Conservation (phyloP, 108 stramenopile species). For the Epithemia pelagica region DNA sequence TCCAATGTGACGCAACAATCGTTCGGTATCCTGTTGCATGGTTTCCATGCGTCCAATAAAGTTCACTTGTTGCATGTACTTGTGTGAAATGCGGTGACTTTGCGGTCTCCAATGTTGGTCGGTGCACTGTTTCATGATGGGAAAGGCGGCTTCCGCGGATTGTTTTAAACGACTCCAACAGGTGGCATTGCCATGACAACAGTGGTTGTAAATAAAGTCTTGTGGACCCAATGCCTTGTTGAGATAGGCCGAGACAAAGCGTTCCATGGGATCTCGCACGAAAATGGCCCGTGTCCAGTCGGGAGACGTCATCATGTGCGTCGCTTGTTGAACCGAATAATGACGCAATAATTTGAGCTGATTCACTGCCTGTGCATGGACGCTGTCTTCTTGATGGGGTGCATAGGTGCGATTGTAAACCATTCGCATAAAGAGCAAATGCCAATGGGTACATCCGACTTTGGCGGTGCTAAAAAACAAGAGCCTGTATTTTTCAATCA, state of each 20-base stretch:
- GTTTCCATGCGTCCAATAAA: conserved; percentile 35
- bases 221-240: conserved; percentile 39
- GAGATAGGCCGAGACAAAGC: conserved; percentile 51
- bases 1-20: conserved; percentile 22
- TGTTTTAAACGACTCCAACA: not conserved
- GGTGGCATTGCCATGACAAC: conserved; percentile 16
- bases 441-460: conserved; percentile 38
- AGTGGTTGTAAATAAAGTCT: conserved; percentile 14
- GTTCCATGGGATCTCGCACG: conserved; percentile 58
- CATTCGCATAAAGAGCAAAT: conserved; percentile 45
- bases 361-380: no score
- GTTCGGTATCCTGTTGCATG: conserved; percentile 24
- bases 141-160: conserved; percentile 9
- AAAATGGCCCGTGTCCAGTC: conserved; percentile 67
- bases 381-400: no score
- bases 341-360: conserved; percentile 38
- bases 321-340: conserved; percentile 37
- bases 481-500: conserved; percentile 48
- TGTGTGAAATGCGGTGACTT: conserved; percentile 25
- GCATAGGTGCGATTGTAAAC: conserved; percentile 35
- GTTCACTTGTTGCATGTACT: conserved; percentile 33
- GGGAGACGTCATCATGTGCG: conserved; percentile 38
- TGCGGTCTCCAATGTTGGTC: conserved; percentile 33
- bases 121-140: conserved; percentile 16
- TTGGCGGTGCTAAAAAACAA: conserved; percentile 46